phyloP scores from a whole-genome alignment of 345 rosid genomes.

The Erysimum cheiranthoides region DNA sequence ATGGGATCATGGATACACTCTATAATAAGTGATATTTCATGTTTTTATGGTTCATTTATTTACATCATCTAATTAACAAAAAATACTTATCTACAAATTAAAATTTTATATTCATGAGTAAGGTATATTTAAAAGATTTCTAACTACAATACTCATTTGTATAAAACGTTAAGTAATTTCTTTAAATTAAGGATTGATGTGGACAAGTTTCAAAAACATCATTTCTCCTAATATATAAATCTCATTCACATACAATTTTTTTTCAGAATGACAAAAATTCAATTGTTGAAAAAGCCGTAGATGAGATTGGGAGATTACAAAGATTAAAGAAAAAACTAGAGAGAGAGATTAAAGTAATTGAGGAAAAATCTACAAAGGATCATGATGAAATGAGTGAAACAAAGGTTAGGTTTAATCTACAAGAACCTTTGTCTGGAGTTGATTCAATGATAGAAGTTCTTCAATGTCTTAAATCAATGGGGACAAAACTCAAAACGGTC shows the following conservation, averaged over 20 bases:
- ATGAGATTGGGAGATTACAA: conserved; percentile 53
- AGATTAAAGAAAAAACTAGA: conserved; percentile 50
- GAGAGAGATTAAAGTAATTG: conserved; percentile 47
- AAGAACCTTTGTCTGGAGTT: conserved; percentile 57
- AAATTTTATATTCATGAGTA: too few species aligned
- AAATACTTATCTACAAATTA: too few species aligned
- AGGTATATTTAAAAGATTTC: not conserved
- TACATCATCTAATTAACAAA: too few species aligned
- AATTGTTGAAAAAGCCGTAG: conserved; percentile 52
- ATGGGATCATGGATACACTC: too few species aligned
- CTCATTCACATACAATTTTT: not conserved
- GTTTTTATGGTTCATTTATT: too few species aligned
- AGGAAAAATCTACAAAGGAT: conserved; percentile 25
- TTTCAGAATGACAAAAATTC: conserved; percentile 69
- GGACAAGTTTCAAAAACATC: not conserved
- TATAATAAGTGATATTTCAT: too few species aligned
- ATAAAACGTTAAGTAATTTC: not conserved
- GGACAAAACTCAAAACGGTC: conserved; percentile 44
- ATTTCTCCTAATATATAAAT: not conserved
- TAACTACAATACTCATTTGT: not conserved
- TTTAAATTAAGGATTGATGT: not conserved
- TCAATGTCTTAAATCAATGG: conserved; percentile 53
- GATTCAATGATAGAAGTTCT: conserved; percentile 69
- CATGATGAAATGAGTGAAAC: conserved; percentile 31
- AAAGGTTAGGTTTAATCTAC: conserved; percentile 50